Percentiles rank a stretch among this genome's conserved stretches.
Evolutionary conservation across 139 green algal genomes (phyloP).

Genomic region (Diplosphaera chodatii): DNA sequence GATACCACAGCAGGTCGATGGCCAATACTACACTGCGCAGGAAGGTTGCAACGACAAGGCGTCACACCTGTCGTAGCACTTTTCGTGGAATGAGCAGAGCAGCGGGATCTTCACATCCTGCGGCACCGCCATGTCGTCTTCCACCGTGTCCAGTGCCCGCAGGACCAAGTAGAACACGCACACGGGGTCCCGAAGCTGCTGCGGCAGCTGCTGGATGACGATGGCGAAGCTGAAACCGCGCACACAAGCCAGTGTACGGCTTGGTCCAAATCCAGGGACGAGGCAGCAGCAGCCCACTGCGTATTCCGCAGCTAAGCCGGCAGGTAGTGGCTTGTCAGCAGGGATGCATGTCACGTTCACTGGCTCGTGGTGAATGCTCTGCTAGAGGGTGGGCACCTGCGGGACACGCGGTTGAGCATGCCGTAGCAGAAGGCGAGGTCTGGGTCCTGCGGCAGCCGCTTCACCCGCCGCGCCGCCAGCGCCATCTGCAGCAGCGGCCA

Average conservation of each 20-base stretch:
- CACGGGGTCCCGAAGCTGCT: constrained; percentile 73
- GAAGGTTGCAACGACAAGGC: not conserved
- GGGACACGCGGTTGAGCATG: constrained; percentile 91
- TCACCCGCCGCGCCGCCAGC: constrained; percentile 37
- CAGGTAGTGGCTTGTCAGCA: no score
- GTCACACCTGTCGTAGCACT: constrained; percentile 63
- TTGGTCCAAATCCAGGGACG: no score
- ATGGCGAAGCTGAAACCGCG: constrained; percentile 93
- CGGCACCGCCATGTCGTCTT: constrained; percentile 95
- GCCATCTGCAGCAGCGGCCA: constrained; percentile 68
- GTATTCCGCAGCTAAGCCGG: no score
- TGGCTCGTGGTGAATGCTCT: no score
- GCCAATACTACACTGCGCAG: no score
- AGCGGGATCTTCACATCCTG: constrained; percentile 68
- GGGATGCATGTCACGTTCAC: no score
- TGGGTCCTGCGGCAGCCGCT: constrained; percentile 64
- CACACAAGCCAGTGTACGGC: no score
- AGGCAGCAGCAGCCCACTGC: no score
- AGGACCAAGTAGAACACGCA: constrained; percentile 92
- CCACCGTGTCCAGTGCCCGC: constrained; percentile 84
- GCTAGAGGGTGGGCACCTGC: constrained; percentile 67
- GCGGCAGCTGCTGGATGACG: constrained; percentile 93
- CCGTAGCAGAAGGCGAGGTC: constrained; percentile 90
- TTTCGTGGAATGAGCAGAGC: constrained; percentile 65
- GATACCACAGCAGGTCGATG: no score